These are phyloP conservation scores for Miamiensis avidus DNA, from an alignment of 169 alveolate species.

Conservation along the genomic window DNA sequence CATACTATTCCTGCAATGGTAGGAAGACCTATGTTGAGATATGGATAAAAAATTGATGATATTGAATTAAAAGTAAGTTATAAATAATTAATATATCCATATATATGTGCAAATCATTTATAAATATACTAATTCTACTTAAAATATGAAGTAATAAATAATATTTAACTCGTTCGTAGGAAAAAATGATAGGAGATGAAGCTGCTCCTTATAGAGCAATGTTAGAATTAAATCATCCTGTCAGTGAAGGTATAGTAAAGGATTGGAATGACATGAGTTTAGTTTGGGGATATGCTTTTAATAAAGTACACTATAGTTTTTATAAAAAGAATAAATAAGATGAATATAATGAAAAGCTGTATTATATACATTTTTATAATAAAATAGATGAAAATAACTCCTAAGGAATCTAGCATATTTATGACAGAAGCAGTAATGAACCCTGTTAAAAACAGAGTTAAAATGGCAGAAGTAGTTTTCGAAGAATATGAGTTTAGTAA, in stretches of 20 bases:
- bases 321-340: not conserved
- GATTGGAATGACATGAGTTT: constrained; percentile 83
- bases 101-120: too few species aligned
- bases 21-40: constrained; percentile 76
- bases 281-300: constrained; percentile 77
- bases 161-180: constrained; percentile 26
- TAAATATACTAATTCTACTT: too few species aligned
- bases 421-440: constrained; percentile 85
- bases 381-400: not conserved
- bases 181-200: constrained; percentile 78
- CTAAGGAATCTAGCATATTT: constrained; percentile 43
- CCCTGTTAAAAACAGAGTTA: constrained; percentile 73
- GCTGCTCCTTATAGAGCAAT: constrained; percentile 69
- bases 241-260: constrained; percentile 79
- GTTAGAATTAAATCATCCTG: constrained; percentile 75
- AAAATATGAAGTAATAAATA: too few species aligned
- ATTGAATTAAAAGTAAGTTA: constrained; percentile 54
- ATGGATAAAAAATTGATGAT: constrained; percentile 70
- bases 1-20: constrained; percentile 74
- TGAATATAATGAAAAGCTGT: not conserved
- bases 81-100: too few species aligned
- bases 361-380: not conserved
- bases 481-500: constrained; percentile 75
- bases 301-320: constrained; percentile 42
- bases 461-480: constrained; percentile 75